These are phyloP conservation scores for Solanum chiquidenum DNA, from an alignment of 257 asterid genomes.

Conservation along the genomic window DNA sequence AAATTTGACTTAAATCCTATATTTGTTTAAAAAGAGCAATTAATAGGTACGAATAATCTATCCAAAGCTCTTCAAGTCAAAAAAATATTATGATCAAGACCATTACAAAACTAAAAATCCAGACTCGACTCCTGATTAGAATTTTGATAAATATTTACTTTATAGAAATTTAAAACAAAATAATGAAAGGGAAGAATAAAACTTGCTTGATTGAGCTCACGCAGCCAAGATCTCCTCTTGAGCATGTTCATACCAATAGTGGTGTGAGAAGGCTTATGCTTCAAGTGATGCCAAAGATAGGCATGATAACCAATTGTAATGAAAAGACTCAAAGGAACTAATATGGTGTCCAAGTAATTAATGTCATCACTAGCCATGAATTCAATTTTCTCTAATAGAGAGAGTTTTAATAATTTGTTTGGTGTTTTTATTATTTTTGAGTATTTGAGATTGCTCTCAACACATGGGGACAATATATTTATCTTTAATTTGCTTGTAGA, in stretches of 20 bases:
- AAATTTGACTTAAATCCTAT: background rate
- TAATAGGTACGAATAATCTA: background rate
- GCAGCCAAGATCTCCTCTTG: slow-evolving; percentile 48
- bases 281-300: slow-evolving; percentile 53
- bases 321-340: slow-evolving; percentile 62
- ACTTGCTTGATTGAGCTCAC: slow-evolving; percentile 46
- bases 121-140: background rate
- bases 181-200: background rate
- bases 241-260: slow-evolving; percentile 52
- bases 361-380: slow-evolving; percentile 9
- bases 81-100: background rate
- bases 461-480: background rate
- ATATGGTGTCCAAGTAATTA: slow-evolving; percentile 38
- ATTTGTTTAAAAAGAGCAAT: background rate
- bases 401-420: background rate
- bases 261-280: slow-evolving; percentile 37
- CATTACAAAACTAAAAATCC: background rate
- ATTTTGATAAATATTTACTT: background rate
- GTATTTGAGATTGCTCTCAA: background rate
- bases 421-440: background rate
- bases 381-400: background rate
- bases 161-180: background rate
- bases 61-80: background rate
- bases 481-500: background rate
- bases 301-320: slow-evolving; percentile 70